phyloP scores from a whole-genome alignment of 345 rosid species.

The Angophora floribunda region DNA sequence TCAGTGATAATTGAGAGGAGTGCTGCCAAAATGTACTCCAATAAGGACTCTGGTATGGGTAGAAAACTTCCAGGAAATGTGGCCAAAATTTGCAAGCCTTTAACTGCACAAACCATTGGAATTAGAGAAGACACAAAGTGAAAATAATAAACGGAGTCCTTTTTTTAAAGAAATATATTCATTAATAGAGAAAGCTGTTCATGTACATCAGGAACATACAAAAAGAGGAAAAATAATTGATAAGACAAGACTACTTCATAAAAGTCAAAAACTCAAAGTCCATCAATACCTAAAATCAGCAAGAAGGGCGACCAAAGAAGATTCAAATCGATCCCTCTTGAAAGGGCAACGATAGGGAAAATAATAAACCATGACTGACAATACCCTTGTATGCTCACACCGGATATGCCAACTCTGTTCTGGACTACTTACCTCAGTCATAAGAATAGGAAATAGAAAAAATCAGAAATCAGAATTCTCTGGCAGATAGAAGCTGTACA shows the following conservation, averaged over 20 bases:
- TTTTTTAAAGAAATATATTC: neutral
- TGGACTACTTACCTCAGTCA: neutral
- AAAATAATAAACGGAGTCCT: neutral
- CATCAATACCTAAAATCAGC: neutral
- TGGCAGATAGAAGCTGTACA: neutral
- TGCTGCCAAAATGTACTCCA: slow-evolving; percentile 52
- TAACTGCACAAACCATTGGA: slow-evolving; percentile 41
- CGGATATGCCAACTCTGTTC: neutral
- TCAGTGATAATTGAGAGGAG: slow-evolving; percentile 37
- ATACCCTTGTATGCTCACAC: neutral
- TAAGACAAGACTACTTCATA: neutral
- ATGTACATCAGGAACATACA: neutral
- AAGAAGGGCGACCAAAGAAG: neutral
- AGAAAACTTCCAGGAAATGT: slow-evolving; percentile 42
- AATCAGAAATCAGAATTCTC: neutral
- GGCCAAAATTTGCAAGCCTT: slow-evolving; percentile 72
- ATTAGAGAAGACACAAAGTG: neutral
- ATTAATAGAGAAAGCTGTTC: neutral
- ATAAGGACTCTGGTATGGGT: slow-evolving; percentile 38
- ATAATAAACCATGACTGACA: neutral
- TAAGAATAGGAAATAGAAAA: neutral
- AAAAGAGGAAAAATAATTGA: neutral
- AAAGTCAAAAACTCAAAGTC: neutral
- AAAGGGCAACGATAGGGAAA: neutral
- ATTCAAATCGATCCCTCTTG: neutral